Conservation (phyloP, 1,284 basidiomycete species). For the Somion occarium region DNA sequence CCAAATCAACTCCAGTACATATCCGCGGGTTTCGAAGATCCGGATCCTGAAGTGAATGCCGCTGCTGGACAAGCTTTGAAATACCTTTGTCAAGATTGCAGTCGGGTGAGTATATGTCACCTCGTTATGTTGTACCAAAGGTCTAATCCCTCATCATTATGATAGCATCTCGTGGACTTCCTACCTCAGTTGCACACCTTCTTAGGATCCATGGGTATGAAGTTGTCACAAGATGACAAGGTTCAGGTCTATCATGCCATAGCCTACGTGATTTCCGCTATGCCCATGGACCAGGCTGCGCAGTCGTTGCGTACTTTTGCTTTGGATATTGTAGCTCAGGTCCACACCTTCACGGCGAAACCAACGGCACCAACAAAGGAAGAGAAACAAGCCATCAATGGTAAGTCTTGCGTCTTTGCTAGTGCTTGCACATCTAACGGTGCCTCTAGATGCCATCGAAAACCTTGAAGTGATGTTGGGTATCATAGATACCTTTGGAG, state of each 20-base stretch:
- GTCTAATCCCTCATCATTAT: conserved; percentile 1
- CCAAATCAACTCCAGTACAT: conserved; percentile 87
- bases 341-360: conserved; percentile 59
- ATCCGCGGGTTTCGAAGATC: conserved; percentile 84
- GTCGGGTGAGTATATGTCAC: conserved; percentile 46
- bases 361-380: conserved; percentile 50
- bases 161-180: conserved; percentile 85
- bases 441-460: conserved; percentile 65
- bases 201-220: conserved; percentile 70
- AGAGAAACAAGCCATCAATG: conserved; percentile 42
- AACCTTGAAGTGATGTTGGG: conserved; percentile 86
- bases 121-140: neutral
- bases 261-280: conserved; percentile 89
- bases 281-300: conserved; percentile 84
- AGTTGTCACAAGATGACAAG: conserved; percentile 84
- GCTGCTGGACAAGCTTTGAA: conserved; percentile 96
- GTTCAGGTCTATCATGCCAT: conserved; percentile 94
- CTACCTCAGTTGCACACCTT: conserved; percentile 91
- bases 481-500: conserved; percentile 76
- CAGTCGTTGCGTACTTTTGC: conserved; percentile 83
- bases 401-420: conserved; percentile 16
- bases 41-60: conserved; percentile 80
- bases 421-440: conserved; percentile 4
- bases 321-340: conserved; percentile 64
- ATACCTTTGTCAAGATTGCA: conserved; percentile 97